phyloP scores from a whole-genome alignment of 352 stramenopile genomes.

The Globisporangium alternatum region DNA sequence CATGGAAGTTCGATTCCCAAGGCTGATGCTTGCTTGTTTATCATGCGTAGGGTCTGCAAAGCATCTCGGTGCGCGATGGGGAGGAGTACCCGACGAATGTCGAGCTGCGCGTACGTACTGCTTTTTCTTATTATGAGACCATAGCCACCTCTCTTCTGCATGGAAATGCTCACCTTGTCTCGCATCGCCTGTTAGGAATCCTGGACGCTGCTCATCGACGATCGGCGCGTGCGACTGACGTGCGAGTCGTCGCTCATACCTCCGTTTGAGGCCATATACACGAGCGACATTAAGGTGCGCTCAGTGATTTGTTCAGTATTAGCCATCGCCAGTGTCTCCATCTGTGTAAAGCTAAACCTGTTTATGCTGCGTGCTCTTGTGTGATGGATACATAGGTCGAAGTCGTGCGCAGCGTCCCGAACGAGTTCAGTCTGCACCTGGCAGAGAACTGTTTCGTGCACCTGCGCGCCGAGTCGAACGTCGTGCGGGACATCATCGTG shows the following conservation, averaged over 20 bases:
- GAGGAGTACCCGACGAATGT: conserved; percentile 58
- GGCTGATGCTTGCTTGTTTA: neutral
- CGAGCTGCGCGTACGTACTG: conserved; percentile 47
- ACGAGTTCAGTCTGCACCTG: conserved; percentile 68
- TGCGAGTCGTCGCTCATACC: conserved; percentile 81
- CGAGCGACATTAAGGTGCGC: conserved; percentile 55
- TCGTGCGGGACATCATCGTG: conserved; percentile 78
- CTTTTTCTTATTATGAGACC: neutral
- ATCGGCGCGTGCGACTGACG: conserved; percentile 67
- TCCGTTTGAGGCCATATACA: conserved; percentile 78
- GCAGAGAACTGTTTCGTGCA: conserved; percentile 56
- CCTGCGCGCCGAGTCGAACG: conserved; percentile 71
- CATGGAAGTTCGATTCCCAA: too few species aligned
- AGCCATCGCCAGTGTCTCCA: conserved; percentile 9
- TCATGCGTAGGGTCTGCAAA: conserved; percentile 30
- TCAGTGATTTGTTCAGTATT: conserved; percentile 15
- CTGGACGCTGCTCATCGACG: conserved; percentile 81
- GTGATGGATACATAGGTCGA: conserved; percentile 28
- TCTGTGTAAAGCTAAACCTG: neutral
- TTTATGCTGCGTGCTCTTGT: neutral
- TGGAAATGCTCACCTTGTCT: neutral
- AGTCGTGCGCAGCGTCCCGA: conserved; percentile 47
- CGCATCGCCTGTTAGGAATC: conserved; percentile 43
- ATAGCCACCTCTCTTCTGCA: neutral
- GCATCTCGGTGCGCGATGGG: conserved; percentile 53